A percentile compares a stretch with the other conserved stretches of the same genome.
phyloP scores from a whole-genome alignment of 345 rosid genomes.

The Melaleuca quinquenervia region DNA sequence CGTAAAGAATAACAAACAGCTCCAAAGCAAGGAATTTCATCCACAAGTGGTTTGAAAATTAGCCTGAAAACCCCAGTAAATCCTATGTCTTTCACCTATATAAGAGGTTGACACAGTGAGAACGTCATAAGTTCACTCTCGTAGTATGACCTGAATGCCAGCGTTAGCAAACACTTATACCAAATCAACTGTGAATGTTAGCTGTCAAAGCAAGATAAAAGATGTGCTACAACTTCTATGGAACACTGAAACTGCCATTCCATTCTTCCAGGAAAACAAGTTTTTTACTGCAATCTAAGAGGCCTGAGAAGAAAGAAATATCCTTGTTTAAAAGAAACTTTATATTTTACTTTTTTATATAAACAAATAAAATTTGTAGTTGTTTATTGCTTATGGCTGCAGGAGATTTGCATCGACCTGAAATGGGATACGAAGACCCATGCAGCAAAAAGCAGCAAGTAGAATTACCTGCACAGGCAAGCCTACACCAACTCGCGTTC shows the following conservation, averaged over 20 bases:
- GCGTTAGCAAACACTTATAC: background rate
- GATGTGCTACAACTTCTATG: background rate
- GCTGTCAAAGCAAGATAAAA: background rate
- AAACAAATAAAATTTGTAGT: background rate
- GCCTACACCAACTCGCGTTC: slow-evolving; percentile 63
- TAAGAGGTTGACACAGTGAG: background rate
- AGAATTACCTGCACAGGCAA: slow-evolving; percentile 66
- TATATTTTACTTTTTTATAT: no score
- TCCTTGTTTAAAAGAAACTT: background rate
- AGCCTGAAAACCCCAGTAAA: slow-evolving; percentile 93
- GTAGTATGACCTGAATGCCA: background rate
- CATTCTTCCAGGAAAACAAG: background rate
- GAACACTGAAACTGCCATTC: background rate
- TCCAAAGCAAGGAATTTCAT: slow-evolving; percentile 82
- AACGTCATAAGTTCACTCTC: background rate
- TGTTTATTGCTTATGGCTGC: background rate
- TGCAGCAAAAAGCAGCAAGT: background rate
- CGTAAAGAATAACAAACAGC: slow-evolving; percentile 73
- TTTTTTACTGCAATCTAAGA: background rate
- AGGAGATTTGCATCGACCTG: background rate
- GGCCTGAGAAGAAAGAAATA: background rate
- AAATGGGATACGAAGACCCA: background rate
- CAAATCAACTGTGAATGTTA: background rate
- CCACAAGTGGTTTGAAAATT: slow-evolving; percentile 78
- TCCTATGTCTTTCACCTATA: slow-evolving; percentile 76